Conservation (phyloP, 2,329 filamentous ascomycete genomes). For the Tolypocladium capitatum region DNA sequence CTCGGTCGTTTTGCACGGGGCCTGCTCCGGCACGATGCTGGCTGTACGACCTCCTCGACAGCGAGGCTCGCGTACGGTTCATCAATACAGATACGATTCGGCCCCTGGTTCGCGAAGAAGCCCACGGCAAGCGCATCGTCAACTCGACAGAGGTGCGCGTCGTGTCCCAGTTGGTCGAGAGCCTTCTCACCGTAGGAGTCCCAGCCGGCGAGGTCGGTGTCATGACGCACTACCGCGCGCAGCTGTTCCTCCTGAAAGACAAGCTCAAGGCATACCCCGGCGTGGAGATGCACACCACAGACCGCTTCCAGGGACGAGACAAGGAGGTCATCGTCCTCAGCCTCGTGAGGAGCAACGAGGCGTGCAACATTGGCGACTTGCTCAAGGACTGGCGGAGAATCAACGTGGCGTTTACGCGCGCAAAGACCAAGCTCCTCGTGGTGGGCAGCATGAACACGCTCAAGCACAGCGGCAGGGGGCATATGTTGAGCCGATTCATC, state of each 20-base stretch:
- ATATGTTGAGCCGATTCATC: conserved; percentile 67
- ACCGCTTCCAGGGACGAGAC: conserved; percentile 92
- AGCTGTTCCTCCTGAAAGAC: conserved; percentile 71
- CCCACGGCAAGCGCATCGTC: conserved; percentile 72
- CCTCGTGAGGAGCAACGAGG: conserved; percentile 77
- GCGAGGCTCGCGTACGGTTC: conserved; percentile 65
- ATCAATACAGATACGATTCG: conserved; percentile 74
- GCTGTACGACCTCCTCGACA: conserved; percentile 58
- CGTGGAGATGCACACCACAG: conserved; percentile 92
- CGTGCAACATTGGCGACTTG: conserved; percentile 73
- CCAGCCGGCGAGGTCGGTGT: conserved; percentile 70
- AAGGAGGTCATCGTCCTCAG: conserved; percentile 85
- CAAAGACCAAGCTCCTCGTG: conserved; percentile 82
- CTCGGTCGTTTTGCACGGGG: conserved; percentile 42
- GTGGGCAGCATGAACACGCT: conserved; percentile 73
- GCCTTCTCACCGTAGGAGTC: conserved; percentile 64
- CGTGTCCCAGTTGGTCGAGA: conserved; percentile 66
- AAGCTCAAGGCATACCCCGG: conserved; percentile 45
- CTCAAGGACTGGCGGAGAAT: conserved; percentile 85
- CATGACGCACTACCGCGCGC: conserved; percentile 92
- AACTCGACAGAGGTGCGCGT: conserved; percentile 74
- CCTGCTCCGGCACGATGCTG: conserved; percentile 48
- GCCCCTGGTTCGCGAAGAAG: conserved; percentile 53
- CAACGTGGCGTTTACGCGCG: conserved; percentile 90
- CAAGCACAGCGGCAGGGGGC: conserved; percentile 55